phyloP scores from a whole-genome alignment of 108 stramenopile species.

The Cyclotella cryptica region DNA sequence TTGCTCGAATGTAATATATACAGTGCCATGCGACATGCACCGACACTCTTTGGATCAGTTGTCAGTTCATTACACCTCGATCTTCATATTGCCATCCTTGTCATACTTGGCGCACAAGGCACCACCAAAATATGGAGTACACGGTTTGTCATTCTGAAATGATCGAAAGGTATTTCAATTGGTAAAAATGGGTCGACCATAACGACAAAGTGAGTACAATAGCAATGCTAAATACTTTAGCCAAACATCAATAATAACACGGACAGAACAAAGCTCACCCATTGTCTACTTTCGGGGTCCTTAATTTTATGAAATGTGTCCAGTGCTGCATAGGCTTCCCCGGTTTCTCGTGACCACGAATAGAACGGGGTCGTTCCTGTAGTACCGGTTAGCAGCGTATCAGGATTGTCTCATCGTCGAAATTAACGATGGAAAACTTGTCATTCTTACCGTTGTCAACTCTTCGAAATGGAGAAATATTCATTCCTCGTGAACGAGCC shows the following conservation, averaged over 20 bases:
- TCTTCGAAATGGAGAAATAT: conserved; percentile 52
- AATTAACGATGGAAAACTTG: neutral
- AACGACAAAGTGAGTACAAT: too few relatives aligned
- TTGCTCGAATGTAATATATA: neutral
- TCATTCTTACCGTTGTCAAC: conserved; percentile 43
- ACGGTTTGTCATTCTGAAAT: conserved; percentile 16
- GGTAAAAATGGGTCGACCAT: neutral
- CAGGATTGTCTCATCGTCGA: neutral
- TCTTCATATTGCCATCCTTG: conserved; percentile 59
- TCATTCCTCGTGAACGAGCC: conserved; percentile 34
- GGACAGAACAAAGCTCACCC: conserved; percentile 49
- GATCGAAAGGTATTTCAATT: neutral
- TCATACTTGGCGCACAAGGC: conserved; percentile 61
- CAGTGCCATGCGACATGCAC: neutral
- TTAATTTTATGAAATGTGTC: conserved; percentile 55
- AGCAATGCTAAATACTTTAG: neutral
- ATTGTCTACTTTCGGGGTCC: conserved; percentile 54
- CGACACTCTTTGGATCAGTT: neutral
- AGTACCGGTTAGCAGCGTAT: neutral
- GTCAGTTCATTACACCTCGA: conserved; percentile 27
- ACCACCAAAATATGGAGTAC: conserved; percentile 46
- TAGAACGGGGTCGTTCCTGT: conserved; percentile 42
- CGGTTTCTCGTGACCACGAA: conserved; percentile 48
- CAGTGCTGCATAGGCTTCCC: conserved; percentile 42
- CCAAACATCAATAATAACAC: neutral